A percentile compares a stretch with the other conserved stretches of the same genome.
These are phyloP conservation scores for Phaeosphaeriaceae sp. DNA, from an alignment of 2,329 filamentous ascomycete genomes.

Conservation along the genomic window DNA sequence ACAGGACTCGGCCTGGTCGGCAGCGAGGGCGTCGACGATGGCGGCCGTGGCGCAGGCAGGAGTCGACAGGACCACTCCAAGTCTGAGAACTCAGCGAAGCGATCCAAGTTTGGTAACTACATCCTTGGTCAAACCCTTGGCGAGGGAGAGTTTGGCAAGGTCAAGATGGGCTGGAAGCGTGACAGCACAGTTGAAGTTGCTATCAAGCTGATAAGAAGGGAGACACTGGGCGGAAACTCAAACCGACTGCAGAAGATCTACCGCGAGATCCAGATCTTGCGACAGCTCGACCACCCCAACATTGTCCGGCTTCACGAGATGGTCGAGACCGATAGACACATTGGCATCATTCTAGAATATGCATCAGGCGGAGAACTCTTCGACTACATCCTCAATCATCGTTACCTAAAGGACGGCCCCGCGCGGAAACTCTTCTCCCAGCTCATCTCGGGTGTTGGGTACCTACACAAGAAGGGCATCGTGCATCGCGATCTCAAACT, in stretches of 20 bases:
- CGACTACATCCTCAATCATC: constrained; percentile 96
- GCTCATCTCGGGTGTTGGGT: constrained; percentile 93
- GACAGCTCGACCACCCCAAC: constrained; percentile 89
- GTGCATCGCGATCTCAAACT: constrained; percentile 97
- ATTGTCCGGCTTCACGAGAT: constrained; percentile 98
- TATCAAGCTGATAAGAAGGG: constrained; percentile 95
- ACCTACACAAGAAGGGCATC: constrained; percentile 97
- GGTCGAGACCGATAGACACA: constrained; percentile 96
- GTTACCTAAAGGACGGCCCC: constrained; percentile 92
- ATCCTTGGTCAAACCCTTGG: constrained; percentile 94
- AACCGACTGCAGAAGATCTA: constrained; percentile 94
- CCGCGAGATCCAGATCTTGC: constrained; percentile 91
- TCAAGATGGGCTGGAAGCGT: constrained; percentile 98
- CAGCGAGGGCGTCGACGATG: constrained; percentile 59
- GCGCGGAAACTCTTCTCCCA: constrained; percentile 93
- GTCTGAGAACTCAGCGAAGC: constrained; percentile 65
- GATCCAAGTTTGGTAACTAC: constrained; percentile 93
- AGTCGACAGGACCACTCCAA: constrained; percentile 67
- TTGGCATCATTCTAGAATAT: constrained; percentile 98
- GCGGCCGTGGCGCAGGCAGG: constrained; percentile 50
- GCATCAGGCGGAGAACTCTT: constrained; percentile 97
- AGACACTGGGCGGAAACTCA: constrained; percentile 86
- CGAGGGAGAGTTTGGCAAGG: constrained; percentile 98
- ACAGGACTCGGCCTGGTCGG: constrained; percentile 58
- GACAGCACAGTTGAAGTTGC: constrained; percentile 92